Conservation (phyloP, 139 green algal genomes). For the Chlamydomonas incerta region DNA sequence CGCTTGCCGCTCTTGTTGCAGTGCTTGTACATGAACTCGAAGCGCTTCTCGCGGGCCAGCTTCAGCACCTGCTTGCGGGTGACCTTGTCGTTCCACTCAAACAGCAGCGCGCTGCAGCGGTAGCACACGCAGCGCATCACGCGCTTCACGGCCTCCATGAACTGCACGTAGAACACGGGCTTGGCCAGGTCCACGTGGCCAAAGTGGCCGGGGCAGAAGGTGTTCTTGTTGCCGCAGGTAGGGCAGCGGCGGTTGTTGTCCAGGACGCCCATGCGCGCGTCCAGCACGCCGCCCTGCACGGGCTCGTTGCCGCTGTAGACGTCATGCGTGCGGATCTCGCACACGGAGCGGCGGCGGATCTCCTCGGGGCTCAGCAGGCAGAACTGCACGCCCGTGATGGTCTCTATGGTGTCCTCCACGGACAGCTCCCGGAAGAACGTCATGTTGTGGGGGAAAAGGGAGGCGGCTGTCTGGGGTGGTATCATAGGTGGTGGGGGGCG, state of each 20-base stretch:
- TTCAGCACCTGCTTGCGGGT: background rate
- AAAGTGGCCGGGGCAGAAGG: slow-evolving; percentile 97
- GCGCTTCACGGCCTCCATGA: slow-evolving; percentile 90
- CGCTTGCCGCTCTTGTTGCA: too few species aligned
- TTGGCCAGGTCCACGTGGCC: slow-evolving; percentile 94
- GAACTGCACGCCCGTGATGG: too few species aligned
- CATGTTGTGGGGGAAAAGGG: too few species aligned
- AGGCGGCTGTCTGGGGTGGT: too few species aligned
- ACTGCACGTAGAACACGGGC: slow-evolving; percentile 95
- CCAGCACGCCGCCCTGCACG: slow-evolving; percentile 84
- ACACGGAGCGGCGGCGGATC: too few species aligned
- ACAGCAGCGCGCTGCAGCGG: slow-evolving; percentile 86
- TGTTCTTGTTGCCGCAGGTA: slow-evolving; percentile 76
- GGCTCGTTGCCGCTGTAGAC: slow-evolving; percentile 88
- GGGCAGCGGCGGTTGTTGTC: slow-evolving; percentile 76
- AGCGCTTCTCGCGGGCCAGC: slow-evolving; percentile 8
- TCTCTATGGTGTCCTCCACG: too few species aligned
- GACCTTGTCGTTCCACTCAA: slow-evolving; percentile 56
- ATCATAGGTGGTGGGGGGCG: too few species aligned
- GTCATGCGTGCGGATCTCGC: too few species aligned
- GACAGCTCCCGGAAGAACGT: too few species aligned
- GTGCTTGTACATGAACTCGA: slow-evolving; percentile 28
- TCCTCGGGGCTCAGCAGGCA: too few species aligned
- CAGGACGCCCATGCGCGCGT: slow-evolving; percentile 93
- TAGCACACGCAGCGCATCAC: slow-evolving; percentile 93